phyloP scores from a whole-genome alignment of 2,329 filamentous ascomycete species.

The Thelonectria blattea region DNA sequence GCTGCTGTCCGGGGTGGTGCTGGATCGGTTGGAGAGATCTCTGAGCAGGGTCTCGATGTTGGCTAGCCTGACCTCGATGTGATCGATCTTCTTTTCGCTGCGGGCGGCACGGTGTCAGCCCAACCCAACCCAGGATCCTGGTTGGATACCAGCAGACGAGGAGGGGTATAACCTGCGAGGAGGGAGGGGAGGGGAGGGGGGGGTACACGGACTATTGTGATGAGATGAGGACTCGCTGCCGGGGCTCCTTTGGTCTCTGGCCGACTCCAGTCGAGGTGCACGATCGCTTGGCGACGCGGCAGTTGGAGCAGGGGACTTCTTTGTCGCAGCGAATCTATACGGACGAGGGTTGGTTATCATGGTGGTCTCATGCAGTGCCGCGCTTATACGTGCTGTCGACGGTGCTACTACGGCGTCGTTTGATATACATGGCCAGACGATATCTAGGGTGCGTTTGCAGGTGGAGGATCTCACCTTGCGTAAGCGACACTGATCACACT shows the following conservation, averaged over 20 bases:
- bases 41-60: conserved; percentile 53
- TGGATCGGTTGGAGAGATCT: conserved; percentile 42
- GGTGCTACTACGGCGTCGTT: background rate
- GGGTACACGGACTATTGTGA: conserved; percentile 61
- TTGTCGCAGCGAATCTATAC: conserved; percentile 64
- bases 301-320: conserved; percentile 64
- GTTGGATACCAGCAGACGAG: background rate
- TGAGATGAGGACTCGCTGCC: conserved; percentile 64
- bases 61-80: conserved; percentile 52
- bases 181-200: conserved; percentile 4
- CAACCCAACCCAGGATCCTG: background rate
- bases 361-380: background rate
- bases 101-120: background rate
- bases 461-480: conserved; percentile 45
- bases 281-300: conserved; percentile 56
- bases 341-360: conserved; percentile 29
- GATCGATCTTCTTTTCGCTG: conserved; percentile 61
- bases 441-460: background rate
- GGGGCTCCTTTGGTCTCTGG: conserved; percentile 60
- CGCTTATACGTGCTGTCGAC: background rate
- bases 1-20: conserved; percentile 33
- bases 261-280: conserved; percentile 62
- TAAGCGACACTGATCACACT: conserved; percentile 55
- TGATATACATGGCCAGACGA: background rate
- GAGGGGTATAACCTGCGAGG: background rate